Percentiles rank a stretch among this genome's conserved stretches.
These are phyloP conservation scores for Aspergillus intermedius DNA, from an alignment of 2,329 filamentous ascomycete genomes.

Conservation along the genomic window DNA sequence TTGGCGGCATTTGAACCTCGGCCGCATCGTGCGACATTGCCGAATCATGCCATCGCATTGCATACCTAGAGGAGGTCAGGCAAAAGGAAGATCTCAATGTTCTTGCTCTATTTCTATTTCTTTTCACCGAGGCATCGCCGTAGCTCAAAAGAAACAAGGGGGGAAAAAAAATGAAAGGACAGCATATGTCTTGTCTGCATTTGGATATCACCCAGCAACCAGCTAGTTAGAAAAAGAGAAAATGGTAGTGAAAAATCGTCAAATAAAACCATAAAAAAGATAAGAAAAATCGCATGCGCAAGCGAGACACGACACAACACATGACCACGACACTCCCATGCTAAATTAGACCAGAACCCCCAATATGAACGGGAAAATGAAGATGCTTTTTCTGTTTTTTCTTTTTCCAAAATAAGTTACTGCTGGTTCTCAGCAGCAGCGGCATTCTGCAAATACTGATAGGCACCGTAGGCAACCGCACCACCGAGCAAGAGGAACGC, in stretches of 20 bases:
- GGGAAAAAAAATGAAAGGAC: slow-evolving; percentile 1
- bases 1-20: no score
- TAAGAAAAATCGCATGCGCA: neutral
- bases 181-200: slow-evolving; percentile 4
- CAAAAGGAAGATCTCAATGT: no score
- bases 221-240: slow-evolving; percentile 1
- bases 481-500: slow-evolving; percentile 72
- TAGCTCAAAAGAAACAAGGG: no score
- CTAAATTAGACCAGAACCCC: neutral
- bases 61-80: no score
- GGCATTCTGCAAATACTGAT: slow-evolving; percentile 67
- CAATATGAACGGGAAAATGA: no score
- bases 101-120: no score
- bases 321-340: no score
- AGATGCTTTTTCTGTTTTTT: no score
- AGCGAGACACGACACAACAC: no score
- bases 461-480: slow-evolving; percentile 68
- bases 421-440: slow-evolving; percentile 17
- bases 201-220: slow-evolving; percentile 10
- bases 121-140: no score
- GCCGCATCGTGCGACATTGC: no score
- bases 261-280: neutral
- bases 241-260: slow-evolving; percentile 1
- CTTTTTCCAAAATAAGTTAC: slow-evolving; percentile 13
- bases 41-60: no score